phyloP scores from a whole-genome alignment of 305 asterid species.

The Fraxinus xanthoxyloides region DNA sequence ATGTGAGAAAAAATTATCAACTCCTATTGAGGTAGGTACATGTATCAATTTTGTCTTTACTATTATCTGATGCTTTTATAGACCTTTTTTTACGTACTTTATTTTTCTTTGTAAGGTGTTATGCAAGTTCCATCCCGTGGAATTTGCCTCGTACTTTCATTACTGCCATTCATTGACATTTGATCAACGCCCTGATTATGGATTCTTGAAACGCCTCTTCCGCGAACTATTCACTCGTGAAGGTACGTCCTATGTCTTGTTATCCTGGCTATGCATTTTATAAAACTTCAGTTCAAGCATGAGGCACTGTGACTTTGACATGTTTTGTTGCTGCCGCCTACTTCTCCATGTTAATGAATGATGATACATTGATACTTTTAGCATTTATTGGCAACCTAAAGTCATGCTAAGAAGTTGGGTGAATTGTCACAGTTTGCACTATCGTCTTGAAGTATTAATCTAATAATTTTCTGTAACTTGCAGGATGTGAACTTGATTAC shows the following conservation, averaged over 20 bases:
- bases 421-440: neutral
- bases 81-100: neutral
- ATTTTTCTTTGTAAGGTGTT: conserved; percentile 53
- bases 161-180: conserved; percentile 94
- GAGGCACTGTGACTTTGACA: neutral
- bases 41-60: conserved; percentile 16
- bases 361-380: neutral
- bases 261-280: neutral
- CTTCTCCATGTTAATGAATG: neutral
- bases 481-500: conserved; percentile 86
- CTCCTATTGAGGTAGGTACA: conserved; percentile 82
- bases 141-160: conserved; percentile 92
- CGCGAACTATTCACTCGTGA: conserved; percentile 85
- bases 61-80: neutral
- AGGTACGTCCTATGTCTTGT: conserved; percentile 43
- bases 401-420: neutral
- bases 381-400: conserved; percentile 14
- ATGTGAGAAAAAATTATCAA: conserved; percentile 87
- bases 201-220: conserved; percentile 89
- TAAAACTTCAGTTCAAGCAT: neutral
- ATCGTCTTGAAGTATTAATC: neutral
- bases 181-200: conserved; percentile 97
- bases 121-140: conserved; percentile 97
- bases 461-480: conserved; percentile 24
- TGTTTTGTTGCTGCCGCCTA: neutral